Base-by-base conservation (phyloP, 306 rosid species). In the Pyrus communis region DNA sequence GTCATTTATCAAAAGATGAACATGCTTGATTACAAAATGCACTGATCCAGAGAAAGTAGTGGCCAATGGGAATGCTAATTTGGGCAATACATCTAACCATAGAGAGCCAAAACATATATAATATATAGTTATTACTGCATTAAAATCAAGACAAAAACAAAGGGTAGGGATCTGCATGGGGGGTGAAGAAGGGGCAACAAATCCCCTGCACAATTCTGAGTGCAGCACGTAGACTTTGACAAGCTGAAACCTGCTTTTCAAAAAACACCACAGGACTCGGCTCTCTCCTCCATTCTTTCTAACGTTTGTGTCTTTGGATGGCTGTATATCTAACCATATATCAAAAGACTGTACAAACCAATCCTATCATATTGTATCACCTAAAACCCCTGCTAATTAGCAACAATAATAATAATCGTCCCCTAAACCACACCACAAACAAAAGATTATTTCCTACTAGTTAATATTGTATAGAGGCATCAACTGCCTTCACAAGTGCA, bases 341-440 rank as follows among this genome's bases (percentile, higher is more conserved):
- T 65, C 87, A 79, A 68, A 80, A 75, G 45, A 87, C 87, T 88
- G 82, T 84, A 91, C 89, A 91, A 23, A 78, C 85, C 82, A 68
- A 72, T 80, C 79, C 57, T 64, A 64, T 70, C 75, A 77, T 76
- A 75, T 57, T n/a, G 9, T 45, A 17, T 49, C 40, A 18, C 84
- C 65, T 10, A 21, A 79, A 83, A 74, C 82, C 74, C 35, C 64
- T 64, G 55, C 62, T 30, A 64, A 18, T 74, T 46, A 15, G 55
- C 2, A 27, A 30, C 27, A 27, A 22, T 22, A 14, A 30, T 62
- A 62, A 49, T 64, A 59, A 74, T 45, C 35, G 58, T 42, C 22
- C 70, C 61, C 46, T 43, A 45, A 27, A 31, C 58, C 69, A 74
- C 77, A 74, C 69, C 60, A 43, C 77, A 61, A 42, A 23, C 14